phyloP scores from a whole-genome alignment of 306 rosid genomes.

The Aeschynomene evenia region DNA sequence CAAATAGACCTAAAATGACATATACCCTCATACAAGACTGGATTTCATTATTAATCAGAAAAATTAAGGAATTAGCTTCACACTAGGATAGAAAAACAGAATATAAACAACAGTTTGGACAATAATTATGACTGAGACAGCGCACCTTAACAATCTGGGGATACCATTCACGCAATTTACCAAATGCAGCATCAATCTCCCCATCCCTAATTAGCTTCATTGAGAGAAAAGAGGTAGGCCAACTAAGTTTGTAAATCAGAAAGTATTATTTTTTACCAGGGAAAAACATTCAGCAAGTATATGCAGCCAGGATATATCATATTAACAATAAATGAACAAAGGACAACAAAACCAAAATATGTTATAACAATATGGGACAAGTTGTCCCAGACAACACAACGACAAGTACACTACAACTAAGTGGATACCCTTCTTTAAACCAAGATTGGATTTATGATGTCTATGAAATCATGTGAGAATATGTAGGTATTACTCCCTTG shows the following conservation, averaged over 20 bases:
- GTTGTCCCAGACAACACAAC: too few species aligned
- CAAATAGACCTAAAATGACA: not conserved
- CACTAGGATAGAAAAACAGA: constrained; percentile 1
- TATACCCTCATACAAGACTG: not conserved
- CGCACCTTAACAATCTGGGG: constrained; percentile 92
- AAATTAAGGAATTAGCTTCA: not conserved
- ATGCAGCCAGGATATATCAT: constrained; percentile 2
- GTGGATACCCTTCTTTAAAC: not conserved
- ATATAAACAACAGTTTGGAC: not conserved
- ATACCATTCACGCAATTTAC: constrained; percentile 86
- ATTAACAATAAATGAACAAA: constrained; percentile 14
- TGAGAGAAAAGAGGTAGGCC: constrained; percentile 36
- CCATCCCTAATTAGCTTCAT: constrained; percentile 88
- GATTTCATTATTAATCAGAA: constrained; percentile 16
- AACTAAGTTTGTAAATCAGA: constrained; percentile 19
- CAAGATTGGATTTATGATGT: not conserved
- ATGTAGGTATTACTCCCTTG: not conserved
- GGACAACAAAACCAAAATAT: constrained; percentile 3
- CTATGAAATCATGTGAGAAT: not conserved
- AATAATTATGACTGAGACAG: constrained; percentile 27
- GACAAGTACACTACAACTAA: not conserved
- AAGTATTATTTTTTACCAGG: not conserved
- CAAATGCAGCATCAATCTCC: constrained; percentile 77
- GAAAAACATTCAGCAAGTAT: constrained; percentile 18
- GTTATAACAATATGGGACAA: not conserved